Conservation (phyloP, 495 filamentous ascomycete genomes). For the Penicillium soppii region DNA sequence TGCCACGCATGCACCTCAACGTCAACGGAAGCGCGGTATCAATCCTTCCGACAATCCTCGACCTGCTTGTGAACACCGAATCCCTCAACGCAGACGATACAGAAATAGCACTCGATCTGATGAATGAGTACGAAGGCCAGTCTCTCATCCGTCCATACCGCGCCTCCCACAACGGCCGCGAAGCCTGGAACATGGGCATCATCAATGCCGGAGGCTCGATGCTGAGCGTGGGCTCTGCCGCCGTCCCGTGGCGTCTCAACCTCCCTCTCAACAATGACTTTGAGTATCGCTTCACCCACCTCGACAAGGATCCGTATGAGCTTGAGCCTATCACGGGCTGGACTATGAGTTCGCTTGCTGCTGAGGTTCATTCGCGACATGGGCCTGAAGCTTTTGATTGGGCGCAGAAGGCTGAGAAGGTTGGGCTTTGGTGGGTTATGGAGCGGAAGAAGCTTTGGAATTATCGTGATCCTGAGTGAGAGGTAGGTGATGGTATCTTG, state of each 20-base stretch:
- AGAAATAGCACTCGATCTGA: slow-evolving; percentile 32
- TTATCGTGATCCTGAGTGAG: slow-evolving; percentile 15
- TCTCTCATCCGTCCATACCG: slow-evolving; percentile 44
- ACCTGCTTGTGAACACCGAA: slow-evolving; percentile 40
- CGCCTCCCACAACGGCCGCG: slow-evolving; percentile 29
- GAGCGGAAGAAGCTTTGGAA: slow-evolving; percentile 34
- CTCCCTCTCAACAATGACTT: slow-evolving; percentile 39
- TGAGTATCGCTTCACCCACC: slow-evolving; percentile 38
- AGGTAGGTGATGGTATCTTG: no score
- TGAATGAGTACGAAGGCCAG: slow-evolving; percentile 48
- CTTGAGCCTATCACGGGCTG: slow-evolving; percentile 30
- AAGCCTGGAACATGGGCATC: slow-evolving; percentile 45
- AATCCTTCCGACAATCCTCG: slow-evolving; percentile 49
- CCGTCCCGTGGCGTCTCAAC: slow-evolving; percentile 37
- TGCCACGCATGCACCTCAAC: slow-evolving; percentile 39
- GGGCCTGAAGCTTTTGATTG: slow-evolving; percentile 39
- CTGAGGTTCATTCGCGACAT: slow-evolving; percentile 25
- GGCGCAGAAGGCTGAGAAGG: slow-evolving; percentile 34
- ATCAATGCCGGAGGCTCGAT: slow-evolving; percentile 47
- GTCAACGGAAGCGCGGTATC: slow-evolving; percentile 42
- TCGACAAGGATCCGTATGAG: slow-evolving; percentile 36
- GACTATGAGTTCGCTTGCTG: slow-evolving; percentile 27
- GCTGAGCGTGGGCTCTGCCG: slow-evolving; percentile 40
- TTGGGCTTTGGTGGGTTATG: slow-evolving; percentile 39
- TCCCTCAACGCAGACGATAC: slow-evolving; percentile 35